These are phyloP conservation scores for Mycena albidolilacea DNA, from an alignment of 768 basidiomycete species.

Conservation along the genomic window DNA sequence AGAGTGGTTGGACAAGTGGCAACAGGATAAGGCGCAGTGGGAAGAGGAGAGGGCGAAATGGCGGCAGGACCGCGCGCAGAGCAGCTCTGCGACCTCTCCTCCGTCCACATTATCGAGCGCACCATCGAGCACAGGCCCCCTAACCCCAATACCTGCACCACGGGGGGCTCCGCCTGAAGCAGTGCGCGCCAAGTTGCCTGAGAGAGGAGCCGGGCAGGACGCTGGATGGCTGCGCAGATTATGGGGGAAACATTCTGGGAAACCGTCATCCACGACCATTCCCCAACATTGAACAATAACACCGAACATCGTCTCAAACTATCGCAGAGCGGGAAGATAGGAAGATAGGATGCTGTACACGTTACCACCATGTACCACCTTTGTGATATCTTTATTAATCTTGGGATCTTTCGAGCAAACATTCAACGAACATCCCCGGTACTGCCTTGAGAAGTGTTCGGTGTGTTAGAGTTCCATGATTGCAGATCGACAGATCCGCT, in stretches of 20 bases:
- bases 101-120: neutral
- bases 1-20: constrained; percentile 34
- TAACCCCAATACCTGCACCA: neutral
- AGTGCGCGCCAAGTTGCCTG: neutral
- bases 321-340: constrained; percentile 20
- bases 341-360: constrained; percentile 16
- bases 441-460: constrained; percentile 30
- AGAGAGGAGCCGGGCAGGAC: neutral
- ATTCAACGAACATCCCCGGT: constrained; percentile 2
- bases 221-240: constrained; percentile 25
- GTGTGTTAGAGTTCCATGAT: neutral
- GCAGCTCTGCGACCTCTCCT: neutral
- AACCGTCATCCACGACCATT: neutral
- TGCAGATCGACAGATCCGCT: constrained; percentile 9
- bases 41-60: constrained; percentile 21
- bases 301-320: neutral
- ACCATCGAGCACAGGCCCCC: neutral
- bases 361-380: constrained; percentile 23
- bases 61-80: constrained; percentile 13
- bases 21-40: constrained; percentile 31
- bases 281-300: constrained; percentile 7
- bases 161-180: neutral
- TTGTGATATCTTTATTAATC: constrained; percentile 12
- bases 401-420: constrained; percentile 23
- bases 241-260: constrained; percentile 8